phyloP scores from a whole-genome alignment of 345 rosid species.

The Eucalyptus curtisii region DNA sequence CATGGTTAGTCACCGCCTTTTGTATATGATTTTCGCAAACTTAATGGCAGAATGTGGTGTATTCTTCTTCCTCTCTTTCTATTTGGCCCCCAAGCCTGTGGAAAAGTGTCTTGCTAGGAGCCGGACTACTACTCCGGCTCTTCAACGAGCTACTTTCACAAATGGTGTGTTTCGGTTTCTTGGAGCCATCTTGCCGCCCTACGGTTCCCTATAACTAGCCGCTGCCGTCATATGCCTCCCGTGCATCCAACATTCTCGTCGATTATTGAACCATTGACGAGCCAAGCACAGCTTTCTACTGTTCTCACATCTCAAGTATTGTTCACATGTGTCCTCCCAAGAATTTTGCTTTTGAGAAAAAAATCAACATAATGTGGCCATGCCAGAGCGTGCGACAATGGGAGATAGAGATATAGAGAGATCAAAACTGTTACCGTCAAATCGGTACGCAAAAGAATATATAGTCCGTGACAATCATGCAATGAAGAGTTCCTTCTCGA shows the following conservation, averaged over 20 bases:
- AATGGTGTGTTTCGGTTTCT: not conserved
- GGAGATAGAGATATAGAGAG: not conserved
- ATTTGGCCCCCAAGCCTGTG: not conserved
- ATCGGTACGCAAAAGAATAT: not conserved
- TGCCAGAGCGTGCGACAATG: not conserved
- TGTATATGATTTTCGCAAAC: not conserved
- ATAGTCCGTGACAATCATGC: not conserved
- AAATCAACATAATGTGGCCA: not conserved
- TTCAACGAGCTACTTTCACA: not conserved
- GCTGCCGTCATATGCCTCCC: not conserved
- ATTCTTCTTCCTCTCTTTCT: not conserved
- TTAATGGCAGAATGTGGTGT: too few relatives aligned
- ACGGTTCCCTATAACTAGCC: not conserved
- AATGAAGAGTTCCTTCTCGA: not conserved
- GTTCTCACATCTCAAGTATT: not conserved
- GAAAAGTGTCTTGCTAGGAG: not conserved
- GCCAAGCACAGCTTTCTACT: not conserved
- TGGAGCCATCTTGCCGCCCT: not conserved
- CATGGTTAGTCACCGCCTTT: not conserved
- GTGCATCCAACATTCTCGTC: not conserved
- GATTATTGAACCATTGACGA: not conserved
- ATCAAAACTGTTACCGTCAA: not conserved
- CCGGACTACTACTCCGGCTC: not conserved
- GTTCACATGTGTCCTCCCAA: not conserved
- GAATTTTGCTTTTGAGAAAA: not conserved